Evolutionary conservation across 139 green algal species (phyloP), one percentile per base, ranked within the genome.

Genomic region (Tetraselmis striata): DNA sequence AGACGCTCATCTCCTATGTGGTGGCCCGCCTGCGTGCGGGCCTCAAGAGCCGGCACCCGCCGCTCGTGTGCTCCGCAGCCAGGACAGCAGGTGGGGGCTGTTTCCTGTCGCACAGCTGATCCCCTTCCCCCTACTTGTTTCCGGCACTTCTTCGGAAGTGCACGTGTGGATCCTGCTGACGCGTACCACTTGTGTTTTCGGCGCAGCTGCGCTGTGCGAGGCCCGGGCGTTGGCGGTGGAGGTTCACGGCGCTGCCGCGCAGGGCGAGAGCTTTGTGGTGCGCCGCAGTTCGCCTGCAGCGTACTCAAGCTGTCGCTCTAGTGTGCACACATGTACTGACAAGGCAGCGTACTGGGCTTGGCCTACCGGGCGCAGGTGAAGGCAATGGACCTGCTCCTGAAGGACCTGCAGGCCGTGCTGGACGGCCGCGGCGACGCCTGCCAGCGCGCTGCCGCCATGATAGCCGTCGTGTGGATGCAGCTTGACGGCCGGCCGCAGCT

Each of bases 291-390:
- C 18, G 5, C 45, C 18, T 67, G 30, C 25, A 77, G 28, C 58
- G 76, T 2, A 18, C 29, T n/a, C 30, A 27, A 28, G 18, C 80
- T 92, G 32, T 87, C n/a, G n/a, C n/a, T n/a, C n/a, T n/a, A n/a
- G n/a, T n/a, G n/a, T n/a, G n/a, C n/a, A n/a, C n/a, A n/a, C n/a
- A n/a, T n/a, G n/a, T n/a, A n/a, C n/a, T n/a, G n/a, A n/a, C n/a
- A n/a, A n/a, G n/a, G n/a, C n/a, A n/a, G n/a, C n/a, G n/a, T n/a
- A n/a, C n/a, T n/a, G n/a, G n/a, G n/a, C n/a, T n/a, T n/a, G n/a
- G n/a, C 5, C 5, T 67, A 67, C 45, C 11, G 18, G 18, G 5
- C 18, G 45, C 45, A 67, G 45, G 45, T 67, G 45, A 67, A 67
- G 18, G 45, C 45, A 18, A 67, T 67, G 45, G 45, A 67, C 11